phyloP scores from a whole-genome alignment of 2,329 filamentous ascomycete species.

The Phialocephala subalpina region DNA sequence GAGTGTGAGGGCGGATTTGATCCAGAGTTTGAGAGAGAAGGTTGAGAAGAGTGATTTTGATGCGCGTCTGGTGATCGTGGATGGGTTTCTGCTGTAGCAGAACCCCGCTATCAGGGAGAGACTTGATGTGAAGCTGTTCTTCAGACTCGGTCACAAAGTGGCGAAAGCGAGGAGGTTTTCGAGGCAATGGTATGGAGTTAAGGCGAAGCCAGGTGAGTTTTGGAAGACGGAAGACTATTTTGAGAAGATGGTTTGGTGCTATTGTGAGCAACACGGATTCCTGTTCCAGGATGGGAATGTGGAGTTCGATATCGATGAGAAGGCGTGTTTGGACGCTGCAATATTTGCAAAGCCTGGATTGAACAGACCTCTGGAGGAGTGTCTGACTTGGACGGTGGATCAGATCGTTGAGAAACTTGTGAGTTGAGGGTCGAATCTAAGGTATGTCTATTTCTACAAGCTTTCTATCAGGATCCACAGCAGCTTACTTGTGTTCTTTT shows the following conservation, averaged over 20 bases:
- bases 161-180: background rate
- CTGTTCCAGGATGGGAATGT: constrained; percentile 2
- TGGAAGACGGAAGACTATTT: constrained; percentile 10
- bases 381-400: background rate
- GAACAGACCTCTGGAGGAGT: background rate
- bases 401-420: background rate
- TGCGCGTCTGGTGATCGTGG: background rate
- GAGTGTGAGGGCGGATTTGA: background rate
- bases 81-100: constrained; percentile 2
- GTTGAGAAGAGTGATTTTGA: background rate
- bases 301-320: background rate
- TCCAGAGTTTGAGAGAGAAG: background rate
- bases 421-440: background rate
- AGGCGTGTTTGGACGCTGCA: background rate
- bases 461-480: constrained; percentile 31
- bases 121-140: constrained; percentile 2
- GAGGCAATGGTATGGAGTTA: background rate
- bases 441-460: constrained; percentile 9
- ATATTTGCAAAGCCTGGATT: background rate
- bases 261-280: constrained; percentile 6
- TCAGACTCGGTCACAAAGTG: background rate
- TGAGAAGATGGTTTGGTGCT: constrained; percentile 9
- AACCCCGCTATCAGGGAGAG: background rate
- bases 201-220: constrained; percentile 5
- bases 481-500: constrained; percentile 20